A percentile compares a stretch with the other conserved stretches of the same genome.
phyloP scores from a whole-genome alignment of 2,329 filamentous ascomycete species.

The Coniochaeta ligniaria region DNA sequence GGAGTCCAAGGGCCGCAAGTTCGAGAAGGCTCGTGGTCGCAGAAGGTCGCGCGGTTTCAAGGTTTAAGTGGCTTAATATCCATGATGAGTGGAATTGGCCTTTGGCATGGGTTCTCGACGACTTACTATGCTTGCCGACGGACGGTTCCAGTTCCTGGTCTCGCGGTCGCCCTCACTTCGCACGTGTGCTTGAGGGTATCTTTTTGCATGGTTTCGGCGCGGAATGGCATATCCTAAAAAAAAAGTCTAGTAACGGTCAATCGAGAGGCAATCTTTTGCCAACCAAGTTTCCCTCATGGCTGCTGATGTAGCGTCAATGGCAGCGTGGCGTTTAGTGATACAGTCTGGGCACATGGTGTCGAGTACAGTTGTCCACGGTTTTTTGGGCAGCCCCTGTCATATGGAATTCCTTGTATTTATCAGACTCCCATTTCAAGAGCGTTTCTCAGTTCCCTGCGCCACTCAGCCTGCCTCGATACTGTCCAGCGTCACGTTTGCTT shows the following conservation, averaged over 20 bases:
- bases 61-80: slow-evolving; percentile 62
- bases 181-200: slow-evolving; percentile 2
- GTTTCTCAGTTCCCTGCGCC: neutral
- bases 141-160: neutral
- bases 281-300: neutral
- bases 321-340: neutral
- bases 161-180: neutral
- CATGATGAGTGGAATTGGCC: neutral
- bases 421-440: neutral
- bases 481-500: slow-evolving; percentile 28
- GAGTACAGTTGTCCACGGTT: neutral
- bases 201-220: slow-evolving; percentile 25
- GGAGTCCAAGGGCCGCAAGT: slow-evolving; percentile 98
- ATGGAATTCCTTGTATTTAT: neutral
- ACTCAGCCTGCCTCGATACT: slow-evolving; percentile 9
- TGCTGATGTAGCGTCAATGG: neutral
- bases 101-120: slow-evolving; percentile 1
- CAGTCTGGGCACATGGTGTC: too few relatives aligned
- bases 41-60: slow-evolving; percentile 99
- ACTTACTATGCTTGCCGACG: neutral
- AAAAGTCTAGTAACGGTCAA: slow-evolving; percentile 16
- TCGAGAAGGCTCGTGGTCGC: slow-evolving; percentile 98
- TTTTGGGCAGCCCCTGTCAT: neutral
- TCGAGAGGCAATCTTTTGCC: slow-evolving; percentile 7
- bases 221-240: slow-evolving; percentile 12